phyloP scores from a whole-genome alignment of 768 basidiomycete species.

The Lentinus tigrinus region DNA sequence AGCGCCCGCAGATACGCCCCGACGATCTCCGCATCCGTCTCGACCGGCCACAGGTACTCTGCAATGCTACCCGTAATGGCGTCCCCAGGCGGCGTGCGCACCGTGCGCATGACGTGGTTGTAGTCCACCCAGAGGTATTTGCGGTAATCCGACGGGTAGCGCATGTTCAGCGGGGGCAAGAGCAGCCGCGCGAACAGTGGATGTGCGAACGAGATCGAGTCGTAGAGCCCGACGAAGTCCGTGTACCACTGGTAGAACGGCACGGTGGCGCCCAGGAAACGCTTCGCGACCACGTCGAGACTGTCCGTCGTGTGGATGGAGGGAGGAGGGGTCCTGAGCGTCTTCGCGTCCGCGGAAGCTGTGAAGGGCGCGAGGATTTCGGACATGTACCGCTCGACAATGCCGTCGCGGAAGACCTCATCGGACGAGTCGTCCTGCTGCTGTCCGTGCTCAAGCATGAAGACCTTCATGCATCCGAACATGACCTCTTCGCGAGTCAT shows the following conservation, averaged over 20 bases:
- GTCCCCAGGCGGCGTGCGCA: constrained; percentile 49
- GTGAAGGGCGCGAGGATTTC: constrained; percentile 58
- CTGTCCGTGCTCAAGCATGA: constrained; percentile 93
- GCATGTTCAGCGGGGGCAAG: constrained; percentile 73
- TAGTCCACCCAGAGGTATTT: constrained; percentile 83
- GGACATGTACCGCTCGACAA: constrained; percentile 59
- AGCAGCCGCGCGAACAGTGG: constrained; percentile 72
- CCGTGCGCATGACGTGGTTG: constrained; percentile 58
- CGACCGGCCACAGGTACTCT: constrained; percentile 73
- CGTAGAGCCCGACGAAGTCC: constrained; percentile 88
- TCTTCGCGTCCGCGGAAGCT: constrained; percentile 26
- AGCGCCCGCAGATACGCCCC: constrained; percentile 64
- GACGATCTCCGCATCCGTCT: constrained; percentile 59
- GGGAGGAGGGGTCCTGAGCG: constrained; percentile 16
- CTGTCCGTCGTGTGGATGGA: constrained; percentile 22
- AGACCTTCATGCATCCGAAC: constrained; percentile 87
- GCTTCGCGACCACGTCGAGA: constrained; percentile 54
- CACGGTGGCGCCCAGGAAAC: constrained; percentile 61
- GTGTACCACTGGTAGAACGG: constrained; percentile 96
- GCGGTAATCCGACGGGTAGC: constrained; percentile 80
- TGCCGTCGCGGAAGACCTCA: constrained; percentile 80
- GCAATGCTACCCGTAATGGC: constrained; percentile 53
- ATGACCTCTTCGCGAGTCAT: constrained; percentile 56
- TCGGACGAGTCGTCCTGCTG: constrained; percentile 32
- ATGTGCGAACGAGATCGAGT: constrained; percentile 86